Percentiles rank a stretch among this genome's conserved stretches.
These are phyloP conservation scores for Pythium aquatile DNA, from an alignment of 352 stramenopile species.

Conservation along the genomic window DNA sequence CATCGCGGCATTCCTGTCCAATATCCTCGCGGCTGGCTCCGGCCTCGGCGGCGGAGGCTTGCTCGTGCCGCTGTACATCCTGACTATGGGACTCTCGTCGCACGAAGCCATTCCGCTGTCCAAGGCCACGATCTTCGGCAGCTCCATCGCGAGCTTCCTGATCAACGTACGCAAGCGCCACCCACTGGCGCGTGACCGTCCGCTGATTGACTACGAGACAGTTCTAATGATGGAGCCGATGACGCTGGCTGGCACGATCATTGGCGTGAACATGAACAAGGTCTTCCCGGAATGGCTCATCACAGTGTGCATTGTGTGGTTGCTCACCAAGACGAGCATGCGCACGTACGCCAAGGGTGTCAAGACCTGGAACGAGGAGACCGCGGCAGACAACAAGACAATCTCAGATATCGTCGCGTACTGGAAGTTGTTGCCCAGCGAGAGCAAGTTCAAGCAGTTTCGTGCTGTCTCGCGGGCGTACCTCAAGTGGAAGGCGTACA, in stretches of 20 bases:
- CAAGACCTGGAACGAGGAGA: slow-evolving; percentile 70
- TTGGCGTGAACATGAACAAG: slow-evolving; percentile 84
- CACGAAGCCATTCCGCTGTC: slow-evolving; percentile 82
- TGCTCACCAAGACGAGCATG: slow-evolving; percentile 67
- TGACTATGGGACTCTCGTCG: slow-evolving; percentile 68
- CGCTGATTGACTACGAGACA: slow-evolving; percentile 84
- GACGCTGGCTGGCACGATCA: slow-evolving; percentile 84
- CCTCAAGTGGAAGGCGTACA: slow-evolving; percentile 74
- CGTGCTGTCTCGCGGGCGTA: slow-evolving; percentile 59
- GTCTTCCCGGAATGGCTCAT: slow-evolving; percentile 83
- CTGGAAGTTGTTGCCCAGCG: slow-evolving; percentile 63
- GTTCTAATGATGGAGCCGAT: slow-evolving; percentile 86
- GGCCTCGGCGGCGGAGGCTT: slow-evolving; percentile 74
- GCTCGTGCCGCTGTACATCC: slow-evolving; percentile 77
- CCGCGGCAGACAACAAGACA: slow-evolving; percentile 42
- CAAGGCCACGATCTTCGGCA: slow-evolving; percentile 83
- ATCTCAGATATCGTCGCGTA: slow-evolving; percentile 53
- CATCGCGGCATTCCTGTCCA: slow-evolving; percentile 62
- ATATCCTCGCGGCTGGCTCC: slow-evolving; percentile 55
- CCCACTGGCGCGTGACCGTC: slow-evolving; percentile 53
- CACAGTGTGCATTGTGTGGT: slow-evolving; percentile 70
- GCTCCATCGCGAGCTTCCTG: slow-evolving; percentile 73
- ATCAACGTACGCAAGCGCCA: slow-evolving; percentile 67
- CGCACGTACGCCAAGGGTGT: slow-evolving; percentile 69
- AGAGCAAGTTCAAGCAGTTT: slow-evolving; percentile 75